Base-by-base conservation (phyloP, 345 rosid species). In the Erucastrum elatum region DNA sequence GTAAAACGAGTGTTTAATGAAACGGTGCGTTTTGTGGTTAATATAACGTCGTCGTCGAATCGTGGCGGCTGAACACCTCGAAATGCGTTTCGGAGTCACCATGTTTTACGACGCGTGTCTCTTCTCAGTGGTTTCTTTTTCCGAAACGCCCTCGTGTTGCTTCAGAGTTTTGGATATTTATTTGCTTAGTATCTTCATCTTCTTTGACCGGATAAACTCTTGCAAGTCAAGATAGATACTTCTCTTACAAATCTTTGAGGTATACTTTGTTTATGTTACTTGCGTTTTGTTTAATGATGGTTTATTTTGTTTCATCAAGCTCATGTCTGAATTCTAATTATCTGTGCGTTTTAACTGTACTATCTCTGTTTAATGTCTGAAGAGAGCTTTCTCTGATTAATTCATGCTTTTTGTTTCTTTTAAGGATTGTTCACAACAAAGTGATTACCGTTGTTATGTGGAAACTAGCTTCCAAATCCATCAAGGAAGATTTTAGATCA, bases 81-180 rank as follows among this genome's bases (percentile, higher is more conserved):
- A 74, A 68, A 80, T 6, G 71, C 71, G 82, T 63, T 74, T 79
- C 39, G 29, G 35, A 37, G 75, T 66, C 78, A 29, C 60, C 75
- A 74, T 68, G 49, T 68, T 79, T 2, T 1, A 12, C 31, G 79
- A 74, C 82, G 62, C 79, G 82, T 80, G 82, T 74, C 79, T 1
- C 13, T 16, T 33, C 4, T 31, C 27, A 30, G 29, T 58, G 63
- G 31, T 44, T 46, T 60, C 15, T 27, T 27, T 15, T 8, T 15
- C 33, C 21, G 3, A 11, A 74, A 75, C 65, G 29, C 8, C 51
- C 64, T 35, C 72, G 59, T 58, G 6, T 29, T 51, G 34, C 17
- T 7, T 46, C 5, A 26, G 30, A 30, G 68, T 29, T 61, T 76
- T 59, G 30, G 78, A 56, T 59, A 25, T 1, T 29, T 34, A 17